phyloP scores from a whole-genome alignment of 805 yeast species.

The Starmerella riodocensis region DNA sequence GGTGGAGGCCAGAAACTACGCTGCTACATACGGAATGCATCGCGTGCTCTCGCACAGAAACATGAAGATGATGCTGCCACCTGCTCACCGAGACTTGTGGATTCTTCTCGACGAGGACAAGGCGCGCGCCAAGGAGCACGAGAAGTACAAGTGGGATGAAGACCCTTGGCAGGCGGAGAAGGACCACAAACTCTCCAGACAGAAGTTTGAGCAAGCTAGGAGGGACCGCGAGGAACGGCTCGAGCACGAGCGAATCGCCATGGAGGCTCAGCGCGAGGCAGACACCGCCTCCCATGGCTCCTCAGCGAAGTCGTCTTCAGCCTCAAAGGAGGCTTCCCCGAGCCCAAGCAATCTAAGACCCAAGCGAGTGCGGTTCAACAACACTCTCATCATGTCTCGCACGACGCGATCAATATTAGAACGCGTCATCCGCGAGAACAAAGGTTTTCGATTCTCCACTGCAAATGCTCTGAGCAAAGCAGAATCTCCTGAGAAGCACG shows the following conservation, averaged over 20 bases:
- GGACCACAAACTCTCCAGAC: slow-evolving; percentile 34
- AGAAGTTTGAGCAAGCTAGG: slow-evolving; percentile 8
- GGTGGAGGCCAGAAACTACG: slow-evolving; percentile 76
- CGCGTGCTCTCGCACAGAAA: slow-evolving; percentile 70
- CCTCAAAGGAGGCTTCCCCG: background rate
- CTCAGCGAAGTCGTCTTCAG: background rate
- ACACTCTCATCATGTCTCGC: slow-evolving; percentile 45
- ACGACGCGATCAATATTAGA: slow-evolving; percentile 54
- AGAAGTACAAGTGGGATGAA: slow-evolving; percentile 20
- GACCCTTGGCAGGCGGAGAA: slow-evolving; percentile 66
- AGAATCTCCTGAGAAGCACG: slow-evolving; percentile 3
- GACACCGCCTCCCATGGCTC: too few relatives aligned
- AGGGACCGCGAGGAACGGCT: slow-evolving; percentile 5
- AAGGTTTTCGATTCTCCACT: slow-evolving; percentile 33
- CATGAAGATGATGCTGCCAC: slow-evolving; percentile 75
- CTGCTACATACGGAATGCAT: slow-evolving; percentile 79
- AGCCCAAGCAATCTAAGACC: background rate
- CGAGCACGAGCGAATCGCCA: slow-evolving; percentile 10
- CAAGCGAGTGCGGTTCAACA: slow-evolving; percentile 27
- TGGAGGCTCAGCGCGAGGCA: slow-evolving; percentile 7
- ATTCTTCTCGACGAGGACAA: slow-evolving; percentile 51
- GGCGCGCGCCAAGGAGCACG: slow-evolving; percentile 24
- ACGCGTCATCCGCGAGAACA: slow-evolving; percentile 33
- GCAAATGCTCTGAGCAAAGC: slow-evolving; percentile 19
- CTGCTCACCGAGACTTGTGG: slow-evolving; percentile 72